Evolutionary conservation across 2,329 filamentous ascomycete genomes (phyloP).

Genomic region (Bimuria novae-zelandiae): DNA sequence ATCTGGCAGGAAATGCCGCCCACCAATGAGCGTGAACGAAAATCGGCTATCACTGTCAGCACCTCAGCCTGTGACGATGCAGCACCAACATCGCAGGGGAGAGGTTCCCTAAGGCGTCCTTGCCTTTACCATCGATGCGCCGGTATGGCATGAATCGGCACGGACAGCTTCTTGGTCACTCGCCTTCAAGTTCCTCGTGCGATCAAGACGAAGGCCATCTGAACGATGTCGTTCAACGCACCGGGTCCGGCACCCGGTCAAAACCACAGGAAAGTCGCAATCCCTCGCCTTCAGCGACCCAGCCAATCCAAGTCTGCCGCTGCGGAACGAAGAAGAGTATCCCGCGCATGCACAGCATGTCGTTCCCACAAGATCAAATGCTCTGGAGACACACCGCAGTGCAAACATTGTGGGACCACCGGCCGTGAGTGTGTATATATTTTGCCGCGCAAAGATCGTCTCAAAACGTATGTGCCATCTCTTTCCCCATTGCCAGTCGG

Average conservation of each 20-base stretch:
- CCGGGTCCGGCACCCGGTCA: constrained; percentile 10
- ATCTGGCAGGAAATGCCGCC: no score
- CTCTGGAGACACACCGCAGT: constrained; percentile 43
- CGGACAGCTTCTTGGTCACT: no score
- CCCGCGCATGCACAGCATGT: constrained; percentile 41
- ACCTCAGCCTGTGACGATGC: no score
- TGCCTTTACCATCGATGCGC: no score
- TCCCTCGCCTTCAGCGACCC: constrained; percentile 35
- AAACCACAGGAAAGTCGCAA: constrained; percentile 30
- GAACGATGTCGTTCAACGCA: constrained; percentile 12
- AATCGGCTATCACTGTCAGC: no score
- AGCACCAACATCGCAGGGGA: no score
- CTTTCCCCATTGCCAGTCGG: neutral
- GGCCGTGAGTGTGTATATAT: constrained; percentile 46
- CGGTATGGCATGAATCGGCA: no score
- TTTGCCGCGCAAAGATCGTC: constrained; percentile 44
- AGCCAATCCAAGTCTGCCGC: constrained; percentile 13
- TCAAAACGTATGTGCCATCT: constrained; percentile 35
- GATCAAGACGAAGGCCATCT: no score
- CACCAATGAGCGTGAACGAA: no score
- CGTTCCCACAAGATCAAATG: constrained; percentile 49
- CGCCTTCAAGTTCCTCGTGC: no score
- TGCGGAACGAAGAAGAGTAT: constrained; percentile 31
- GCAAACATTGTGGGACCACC: constrained; percentile 43
- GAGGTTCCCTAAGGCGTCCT: no score